Base-by-base conservation (phyloP, 2,329 filamentous ascomycete genomes). In the Pseudogymnoascus sp. region DNA sequence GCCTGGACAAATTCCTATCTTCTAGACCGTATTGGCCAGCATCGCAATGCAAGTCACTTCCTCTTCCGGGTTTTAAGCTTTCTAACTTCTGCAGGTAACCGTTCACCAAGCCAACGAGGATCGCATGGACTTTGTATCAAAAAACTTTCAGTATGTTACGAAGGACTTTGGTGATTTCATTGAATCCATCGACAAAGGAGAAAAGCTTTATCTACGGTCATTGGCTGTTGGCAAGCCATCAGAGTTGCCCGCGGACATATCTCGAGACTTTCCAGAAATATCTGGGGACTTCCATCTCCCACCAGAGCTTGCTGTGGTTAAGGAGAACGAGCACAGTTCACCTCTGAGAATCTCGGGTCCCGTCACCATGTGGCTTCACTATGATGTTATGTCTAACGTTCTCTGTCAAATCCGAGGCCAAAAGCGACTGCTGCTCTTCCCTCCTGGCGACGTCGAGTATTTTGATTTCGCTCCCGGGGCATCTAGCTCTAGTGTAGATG, bases 361-460 rank as follows among this genome's bases (percentile, higher is more conserved):
- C 1, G 88, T 93, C 9, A 88, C 86, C 39, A 89, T 96, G 83
- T 96, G 92, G 91, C 78, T 96, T 32, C 90, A 95, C 73, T 95
- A 94, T 75, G 90, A 95, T 74, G 90, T 94, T 14, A 91, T 95
- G 81, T 89, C 90, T 58, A 96, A 96, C 68, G 79, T 96, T 3
- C 87, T 94, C 63, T 91, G 87, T 68, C 91, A 96, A 70, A 80
- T 96, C 59, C 75, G 77, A 37, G 91, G 91, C 4, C 79, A 81
- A 1, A 95, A 94, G 70, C 81, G 82, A 28, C 78, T 95, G 62
- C 74, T 90, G 4, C 78, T 96, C 1, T 96, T 91, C 70, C 90
- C 90, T 1, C 91, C 92, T 0, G 77, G 79, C 2, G 90, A 96
- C 68, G 84, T 94, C 16, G 78, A 78, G 18, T 75, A 83, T 35